Evolutionary conservation across 331 rosid species (phyloP), one percentile per base, ranked within the genome.

Genomic region (Pyracantha coccinea): DNA sequence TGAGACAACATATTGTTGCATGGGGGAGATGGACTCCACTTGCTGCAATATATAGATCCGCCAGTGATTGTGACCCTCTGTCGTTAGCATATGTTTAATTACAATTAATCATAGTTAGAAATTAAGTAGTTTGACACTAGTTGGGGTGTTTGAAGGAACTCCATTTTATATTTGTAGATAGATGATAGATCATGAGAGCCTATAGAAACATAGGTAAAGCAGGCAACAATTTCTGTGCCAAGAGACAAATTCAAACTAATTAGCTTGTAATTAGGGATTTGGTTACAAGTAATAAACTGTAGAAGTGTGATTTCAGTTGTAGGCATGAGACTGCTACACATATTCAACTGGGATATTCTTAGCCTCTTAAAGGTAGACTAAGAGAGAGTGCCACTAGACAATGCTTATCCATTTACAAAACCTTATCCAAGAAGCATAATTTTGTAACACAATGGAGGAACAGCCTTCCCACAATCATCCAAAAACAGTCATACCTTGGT

Each of bases 371-470:
- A 35, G 44, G 45, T 38, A 38, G 45, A 38, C 45, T 38, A 38
- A 38, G 9, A 50, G 55, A 17, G 55, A 50, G 55, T 50, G n/a
- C 11, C 55, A 41, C 74, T 19, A 64, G 57, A 60, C 64, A 50
- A 67, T 72, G 50, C 47, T 57, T 68, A 70, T 58, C 71, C 50
- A 71, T 73, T 50, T 73, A 57, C 75, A 75, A 41, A 31, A 41
- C 63, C 79, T 69, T 53, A 50, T 79, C 78, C 78, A 79, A 44
- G 5, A 71, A 66, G 75, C 83, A 73, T 74, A 59, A 78, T 71
- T 55, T 1, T 82, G 85, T 78, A 61, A 66, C 86, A 65, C 75
- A 54, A 20, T 19, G 61, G 72, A 66, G 85, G 83, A 79, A 83
- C 86, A 82, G 50, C 66, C 69, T 9, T 31, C 81, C 84, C 62